phyloP scores from a whole-genome alignment of 331 rosid species.

The Erythrophleum ivorense region DNA sequence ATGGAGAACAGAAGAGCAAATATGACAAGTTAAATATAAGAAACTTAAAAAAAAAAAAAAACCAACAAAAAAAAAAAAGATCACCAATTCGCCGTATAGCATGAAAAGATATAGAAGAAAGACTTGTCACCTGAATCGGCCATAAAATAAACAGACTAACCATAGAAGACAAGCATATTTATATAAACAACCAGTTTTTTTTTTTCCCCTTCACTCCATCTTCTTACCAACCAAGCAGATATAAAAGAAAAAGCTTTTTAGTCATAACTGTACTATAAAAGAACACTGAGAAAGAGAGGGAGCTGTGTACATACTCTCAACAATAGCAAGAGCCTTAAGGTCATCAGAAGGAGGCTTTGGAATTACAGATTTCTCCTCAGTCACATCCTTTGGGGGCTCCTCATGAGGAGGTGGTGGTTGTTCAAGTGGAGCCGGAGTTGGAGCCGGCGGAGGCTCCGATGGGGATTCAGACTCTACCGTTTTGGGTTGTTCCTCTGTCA shows the following conservation, averaged over 20 bases:
- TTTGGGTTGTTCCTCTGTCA: constrained; percentile 68
- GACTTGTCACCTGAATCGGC: background rate
- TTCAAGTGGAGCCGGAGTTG: constrained; percentile 24
- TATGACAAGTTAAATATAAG: background rate
- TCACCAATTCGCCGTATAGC: background rate
- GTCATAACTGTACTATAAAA: background rate
- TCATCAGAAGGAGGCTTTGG: constrained; percentile 54
- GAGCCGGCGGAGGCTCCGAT: constrained; percentile 45
- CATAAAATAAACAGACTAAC: background rate
- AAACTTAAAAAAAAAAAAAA: no score
- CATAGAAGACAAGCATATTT: constrained; percentile 1
- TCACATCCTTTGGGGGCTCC: constrained; percentile 52
- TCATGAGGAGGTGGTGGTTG: background rate
- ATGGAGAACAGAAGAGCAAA: background rate
- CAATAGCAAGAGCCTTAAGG: constrained; percentile 67
- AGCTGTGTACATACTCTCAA: constrained; percentile 53
- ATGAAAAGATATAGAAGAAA: background rate
- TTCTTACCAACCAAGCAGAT: background rate
- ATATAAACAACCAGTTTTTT: background rate
- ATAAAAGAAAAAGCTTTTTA: background rate
- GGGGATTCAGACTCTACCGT: constrained; percentile 42
- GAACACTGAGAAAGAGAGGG: background rate
- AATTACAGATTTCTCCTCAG: constrained; percentile 72
- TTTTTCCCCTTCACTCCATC: background rate
- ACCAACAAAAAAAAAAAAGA: no score